phyloP scores from a whole-genome alignment of 306 rosid species.

The Cicer bijugum region DNA sequence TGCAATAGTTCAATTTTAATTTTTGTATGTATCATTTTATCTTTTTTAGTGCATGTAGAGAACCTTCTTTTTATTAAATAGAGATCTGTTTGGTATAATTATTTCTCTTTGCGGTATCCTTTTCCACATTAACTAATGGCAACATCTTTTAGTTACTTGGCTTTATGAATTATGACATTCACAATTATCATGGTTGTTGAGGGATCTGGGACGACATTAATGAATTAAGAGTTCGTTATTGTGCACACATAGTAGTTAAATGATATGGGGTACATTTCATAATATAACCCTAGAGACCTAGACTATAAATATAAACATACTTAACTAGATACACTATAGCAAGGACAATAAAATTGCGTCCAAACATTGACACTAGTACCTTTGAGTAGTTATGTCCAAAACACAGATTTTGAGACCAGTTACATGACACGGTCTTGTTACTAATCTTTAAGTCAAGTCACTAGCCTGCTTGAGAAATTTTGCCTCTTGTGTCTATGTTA shows the following conservation, averaged over 20 bases:
- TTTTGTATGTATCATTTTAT: neutral
- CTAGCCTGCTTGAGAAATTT: constrained; percentile 6
- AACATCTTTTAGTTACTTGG: constrained; percentile 25
- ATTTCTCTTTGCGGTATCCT: neutral
- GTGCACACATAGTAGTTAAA: neutral
- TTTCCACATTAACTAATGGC: constrained; percentile 5
- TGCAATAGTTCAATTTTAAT: neutral
- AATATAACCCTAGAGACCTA: neutral
- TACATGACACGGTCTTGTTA: neutral
- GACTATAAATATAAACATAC: constrained; percentile 16
- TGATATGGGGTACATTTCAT: neutral
- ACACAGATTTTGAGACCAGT: constrained; percentile 13
- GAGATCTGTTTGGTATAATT: constrained; percentile 10
- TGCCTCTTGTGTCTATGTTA: neutral
- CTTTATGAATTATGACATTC: neutral
- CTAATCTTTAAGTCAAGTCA: neutral
- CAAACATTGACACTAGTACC: neutral
- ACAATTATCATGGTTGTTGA: constrained; percentile 6
- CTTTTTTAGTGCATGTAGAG: constrained; percentile 21
- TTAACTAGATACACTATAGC: constrained; percentile 3
- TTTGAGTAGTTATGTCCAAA: neutral
- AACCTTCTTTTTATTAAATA: neutral
- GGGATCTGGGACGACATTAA: neutral
- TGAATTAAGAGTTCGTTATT: neutral
- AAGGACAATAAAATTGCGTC: neutral